Percentiles rank a stretch among this genome's conserved stretches.
Evolutionary conservation across 23 red algal species (phyloP).

Genomic region (Chondrus crispus): DNA sequence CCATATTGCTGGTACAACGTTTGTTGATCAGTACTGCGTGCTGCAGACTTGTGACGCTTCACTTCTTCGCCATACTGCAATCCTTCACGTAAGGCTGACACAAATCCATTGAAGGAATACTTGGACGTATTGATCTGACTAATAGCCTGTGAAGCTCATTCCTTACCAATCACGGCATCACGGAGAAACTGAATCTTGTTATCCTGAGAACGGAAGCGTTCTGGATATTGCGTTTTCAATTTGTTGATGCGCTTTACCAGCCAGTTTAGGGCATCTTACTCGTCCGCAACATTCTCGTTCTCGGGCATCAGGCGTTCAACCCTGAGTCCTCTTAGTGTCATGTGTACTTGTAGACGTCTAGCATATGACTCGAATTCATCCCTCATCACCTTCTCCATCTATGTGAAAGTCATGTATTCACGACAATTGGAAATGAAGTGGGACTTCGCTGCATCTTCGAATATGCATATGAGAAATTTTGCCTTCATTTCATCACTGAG

Average conservation of each 20-base stretch:
- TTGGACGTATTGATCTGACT: neutral
- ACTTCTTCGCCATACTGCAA: neutral
- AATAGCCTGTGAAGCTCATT: neutral
- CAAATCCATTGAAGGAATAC: slow-evolving; percentile 32
- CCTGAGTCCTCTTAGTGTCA: neutral
- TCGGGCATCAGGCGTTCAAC: slow-evolving; percentile 15
- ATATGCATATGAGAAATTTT: neutral
- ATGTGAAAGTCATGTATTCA: neutral
- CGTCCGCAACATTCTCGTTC: neutral
- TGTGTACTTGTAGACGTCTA: neutral
- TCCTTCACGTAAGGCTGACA: slow-evolving; percentile 17
- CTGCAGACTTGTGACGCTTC: neutral
- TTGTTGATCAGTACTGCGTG: neutral
- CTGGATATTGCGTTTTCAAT: slow-evolving; percentile 18
- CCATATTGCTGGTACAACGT: slow-evolving; percentile 30
- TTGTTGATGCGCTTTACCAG: neutral
- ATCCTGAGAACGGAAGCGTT: neutral
- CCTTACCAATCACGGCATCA: neutral
- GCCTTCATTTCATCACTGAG: neutral
- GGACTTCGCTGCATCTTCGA: neutral
- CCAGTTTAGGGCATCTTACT: neutral
- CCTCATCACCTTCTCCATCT: neutral
- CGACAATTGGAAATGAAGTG: slow-evolving; percentile 21
- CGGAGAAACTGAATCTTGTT: slow-evolving; percentile 37
- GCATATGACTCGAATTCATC: neutral